Evolutionary conservation across 2,329 filamentous ascomycete genomes (phyloP).

Genomic region (Nemania sp.): DNA sequence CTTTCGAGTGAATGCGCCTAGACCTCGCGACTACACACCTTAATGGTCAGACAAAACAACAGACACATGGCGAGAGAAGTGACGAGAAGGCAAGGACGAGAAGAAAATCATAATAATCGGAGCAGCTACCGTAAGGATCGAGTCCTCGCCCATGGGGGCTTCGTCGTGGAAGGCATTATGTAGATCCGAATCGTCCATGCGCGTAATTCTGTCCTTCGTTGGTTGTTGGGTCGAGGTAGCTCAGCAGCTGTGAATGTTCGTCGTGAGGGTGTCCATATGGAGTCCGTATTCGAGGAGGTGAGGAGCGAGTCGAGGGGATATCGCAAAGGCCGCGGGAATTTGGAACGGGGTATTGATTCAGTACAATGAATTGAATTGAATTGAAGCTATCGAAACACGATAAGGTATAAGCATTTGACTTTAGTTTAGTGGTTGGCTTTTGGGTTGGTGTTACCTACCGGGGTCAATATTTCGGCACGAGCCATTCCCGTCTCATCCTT

Average conservation of each 20-base stretch:
- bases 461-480: no score
- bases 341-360: slow-evolving; percentile 14
- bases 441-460: neutral
- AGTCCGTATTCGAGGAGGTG: neutral
- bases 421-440: neutral
- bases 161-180: slow-evolving; percentile 43
- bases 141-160: slow-evolving; percentile 41
- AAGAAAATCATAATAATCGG: slow-evolving; percentile 7
- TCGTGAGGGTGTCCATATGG: neutral
- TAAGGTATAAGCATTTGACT: neutral
- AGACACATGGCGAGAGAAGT: neutral
- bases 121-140: slow-evolving; percentile 40
- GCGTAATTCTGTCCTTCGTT: slow-evolving; percentile 30
- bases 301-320: neutral
- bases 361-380: slow-evolving; percentile 10
- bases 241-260: neutral
- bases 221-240: slow-evolving; percentile 1
- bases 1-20: slow-evolving; percentile 93
- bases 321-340: slow-evolving; percentile 25
- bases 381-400: slow-evolving; percentile 8
- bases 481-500: no score
- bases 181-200: slow-evolving; percentile 43
- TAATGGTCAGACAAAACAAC: neutral
- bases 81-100: neutral
- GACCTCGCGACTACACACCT: slow-evolving; percentile 70